Evolutionary conservation across 2,329 filamentous ascomycete genomes (phyloP), one percentile per base, ranked within the genome.

Genomic region (Rhinocladiella mackenziei): DNA sequence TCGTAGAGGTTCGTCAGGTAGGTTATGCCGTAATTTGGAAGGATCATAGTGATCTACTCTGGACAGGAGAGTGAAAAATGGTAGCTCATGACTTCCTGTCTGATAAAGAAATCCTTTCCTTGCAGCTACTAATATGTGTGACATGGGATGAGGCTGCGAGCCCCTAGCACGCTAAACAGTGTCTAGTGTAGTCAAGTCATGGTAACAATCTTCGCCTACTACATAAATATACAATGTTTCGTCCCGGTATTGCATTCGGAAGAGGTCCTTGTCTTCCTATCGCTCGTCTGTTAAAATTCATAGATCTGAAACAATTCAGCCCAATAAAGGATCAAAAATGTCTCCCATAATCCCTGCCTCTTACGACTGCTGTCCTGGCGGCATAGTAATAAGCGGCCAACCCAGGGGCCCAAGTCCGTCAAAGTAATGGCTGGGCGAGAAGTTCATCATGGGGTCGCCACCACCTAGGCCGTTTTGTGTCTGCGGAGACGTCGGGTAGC

Each of bases 341-440:
- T 8, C 23, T 26, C n/a, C n/a, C n/a, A n/a, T n/a, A n/a, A n/a
- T 26, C n/a, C n/a, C 8, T 26, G 23, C 8, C 23, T 33, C 13
- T 31, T 13, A 47, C 17, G 37, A 43, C 36, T 50, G 43, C 11
- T 38, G 37, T 2, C 32, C 36, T 11, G 43, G 43, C 3, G 50
- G 50, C 46, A 50, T 50, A 15, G 34, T 41, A 20, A 53, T 53
- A 11, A 50, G 26, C 19, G 50, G 50, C 50, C 50, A 53, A 5
- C 22, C 43, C 26, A 41, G 13, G n/a, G 39, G 37, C 4, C 46
- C 46, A 13, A 36, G 46, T 15, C 45, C 45, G 18, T 47, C 46
- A 10, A 47, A 50, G 37, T 50, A 53, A 43, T 53, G 50, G 23
- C 17, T 35, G 4, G 46, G 50, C 13, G 40, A 46, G 25, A 50